Conservation (phyloP, 202 grass and related monocot species). For the Hordeum pubiflorum region DNA sequence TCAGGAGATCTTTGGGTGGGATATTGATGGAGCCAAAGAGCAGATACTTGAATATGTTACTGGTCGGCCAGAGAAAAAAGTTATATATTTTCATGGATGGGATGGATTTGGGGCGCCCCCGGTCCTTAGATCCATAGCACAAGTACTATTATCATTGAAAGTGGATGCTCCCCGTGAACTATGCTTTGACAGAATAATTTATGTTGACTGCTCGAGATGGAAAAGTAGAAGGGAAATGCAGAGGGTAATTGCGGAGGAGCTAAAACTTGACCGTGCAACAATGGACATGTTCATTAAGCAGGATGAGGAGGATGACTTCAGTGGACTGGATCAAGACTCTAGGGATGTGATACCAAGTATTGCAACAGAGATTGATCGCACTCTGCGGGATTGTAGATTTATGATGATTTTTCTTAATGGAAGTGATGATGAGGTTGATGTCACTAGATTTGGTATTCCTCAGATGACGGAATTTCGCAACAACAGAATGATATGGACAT, state of each 20-base stretch:
- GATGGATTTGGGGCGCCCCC: background rate
- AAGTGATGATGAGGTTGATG: background rate
- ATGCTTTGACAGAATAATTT: background rate
- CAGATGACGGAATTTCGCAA: background rate
- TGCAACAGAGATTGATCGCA: background rate
- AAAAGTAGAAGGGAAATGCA: background rate
- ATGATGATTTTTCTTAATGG: background rate
- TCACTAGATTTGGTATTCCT: background rate
- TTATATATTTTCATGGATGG: background rate
- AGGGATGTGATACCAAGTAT: background rate
- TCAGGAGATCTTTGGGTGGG: no score
- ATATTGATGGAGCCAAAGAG: no score
- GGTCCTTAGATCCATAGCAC: background rate
- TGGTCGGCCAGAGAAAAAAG: background rate
- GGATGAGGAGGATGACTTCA: background rate
- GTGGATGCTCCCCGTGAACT: background rate
- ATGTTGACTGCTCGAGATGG: background rate
- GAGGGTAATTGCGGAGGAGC: background rate
- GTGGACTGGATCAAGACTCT: no score
- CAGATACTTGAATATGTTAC: no score
- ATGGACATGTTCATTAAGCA: background rate
- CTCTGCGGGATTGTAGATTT: background rate
- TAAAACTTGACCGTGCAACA: background rate
- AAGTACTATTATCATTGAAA: background rate
- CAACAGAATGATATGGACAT: background rate